Evolutionary conservation across 108 stramenopile genomes (phyloP).

Genomic region (Cyclostephanos invisitatus): DNA sequence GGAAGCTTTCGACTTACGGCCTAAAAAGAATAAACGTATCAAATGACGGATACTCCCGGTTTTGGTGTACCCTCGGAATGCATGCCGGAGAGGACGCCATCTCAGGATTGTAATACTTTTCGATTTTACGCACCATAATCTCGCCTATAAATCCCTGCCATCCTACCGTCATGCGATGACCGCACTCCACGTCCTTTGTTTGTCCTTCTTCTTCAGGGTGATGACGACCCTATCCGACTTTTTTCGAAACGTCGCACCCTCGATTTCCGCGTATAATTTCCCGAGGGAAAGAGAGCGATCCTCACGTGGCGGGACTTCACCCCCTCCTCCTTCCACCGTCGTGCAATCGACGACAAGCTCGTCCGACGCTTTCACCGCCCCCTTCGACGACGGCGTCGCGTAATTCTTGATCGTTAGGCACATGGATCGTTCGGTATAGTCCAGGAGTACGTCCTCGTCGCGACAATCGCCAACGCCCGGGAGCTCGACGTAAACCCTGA

Average conservation of each 20-base stretch:
- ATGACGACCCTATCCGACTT: slow-evolving; percentile 72
- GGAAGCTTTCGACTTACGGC: too few relatives aligned
- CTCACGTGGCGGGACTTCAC: slow-evolving; percentile 30
- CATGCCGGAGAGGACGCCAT: background rate
- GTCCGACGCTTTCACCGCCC: slow-evolving; percentile 1
- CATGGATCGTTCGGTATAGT: slow-evolving; percentile 58
- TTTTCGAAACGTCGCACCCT: slow-evolving; percentile 57
- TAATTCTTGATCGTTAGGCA: slow-evolving; percentile 66
- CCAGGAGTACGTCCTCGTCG: slow-evolving; percentile 55
- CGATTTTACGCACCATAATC: background rate
- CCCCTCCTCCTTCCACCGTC: slow-evolving; percentile 8
- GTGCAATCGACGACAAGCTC: slow-evolving; percentile 4
- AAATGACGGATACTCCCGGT: background rate
- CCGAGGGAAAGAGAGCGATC: slow-evolving; percentile 61
- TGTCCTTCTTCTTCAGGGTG: slow-evolving; percentile 61
- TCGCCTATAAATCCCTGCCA: background rate
- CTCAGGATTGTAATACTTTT: background rate
- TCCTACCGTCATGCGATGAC: slow-evolving; percentile 4
- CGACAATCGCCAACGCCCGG: slow-evolving; percentile 64
- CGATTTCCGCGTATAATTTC: slow-evolving; percentile 65
- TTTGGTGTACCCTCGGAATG: background rate
- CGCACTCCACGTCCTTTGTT: slow-evolving; percentile 11
- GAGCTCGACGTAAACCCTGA: slow-evolving; percentile 78
- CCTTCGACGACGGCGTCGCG: slow-evolving; percentile 5
- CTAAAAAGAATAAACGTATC: too few relatives aligned